A percentile compares a stretch with the other conserved stretches of the same genome.
Conservation (phyloP, 2,329 filamentous ascomycete genomes). For the Venturia nashicola region DNA sequence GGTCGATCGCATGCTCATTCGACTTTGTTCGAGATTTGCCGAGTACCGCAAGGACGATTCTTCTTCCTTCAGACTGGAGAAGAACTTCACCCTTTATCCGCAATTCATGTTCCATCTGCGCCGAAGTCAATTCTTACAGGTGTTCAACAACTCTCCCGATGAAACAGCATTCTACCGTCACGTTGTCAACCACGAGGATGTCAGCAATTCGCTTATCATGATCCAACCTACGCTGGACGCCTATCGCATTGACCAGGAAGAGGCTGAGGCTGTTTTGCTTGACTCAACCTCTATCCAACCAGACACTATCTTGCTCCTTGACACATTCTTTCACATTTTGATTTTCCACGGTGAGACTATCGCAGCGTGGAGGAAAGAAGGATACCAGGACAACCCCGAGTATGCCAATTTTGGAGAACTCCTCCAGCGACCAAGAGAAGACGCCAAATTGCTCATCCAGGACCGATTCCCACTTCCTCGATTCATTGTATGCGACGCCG, state of each 20-base stretch:
- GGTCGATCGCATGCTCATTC: conserved; percentile 97
- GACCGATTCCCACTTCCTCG: conserved; percentile 96
- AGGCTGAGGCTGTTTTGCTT: conserved; percentile 81
- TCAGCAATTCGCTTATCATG: conserved; percentile 94
- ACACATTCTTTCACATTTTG: conserved; percentile 98
- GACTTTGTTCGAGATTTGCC: conserved; percentile 89
- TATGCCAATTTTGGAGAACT: conserved; percentile 91
- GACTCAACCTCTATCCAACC: conserved; percentile 95
- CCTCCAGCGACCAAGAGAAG: conserved; percentile 88
- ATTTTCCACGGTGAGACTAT: conserved; percentile 99
- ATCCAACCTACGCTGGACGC: conserved; percentile 96
- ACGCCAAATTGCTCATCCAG: conserved; percentile 81
- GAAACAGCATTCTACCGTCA: conserved; percentile 99
- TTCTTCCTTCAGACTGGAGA: conserved; percentile 84
- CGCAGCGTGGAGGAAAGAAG: conserved; percentile 94
- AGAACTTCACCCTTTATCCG: conserved; percentile 97
- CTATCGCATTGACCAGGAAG: conserved; percentile 93
- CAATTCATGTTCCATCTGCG: conserved; percentile 99
- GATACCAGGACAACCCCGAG: conserved; percentile 94
- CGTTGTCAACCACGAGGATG: conserved; percentile 93
- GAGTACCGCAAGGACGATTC: conserved; percentile 98
- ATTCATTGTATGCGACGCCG: conserved; percentile 98
- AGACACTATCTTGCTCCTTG: conserved; percentile 82
- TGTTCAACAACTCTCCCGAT: conserved; percentile 98
- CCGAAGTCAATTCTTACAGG: conserved; percentile 92